Evolutionary conservation across 1,139 yeast genomes (phyloP), one percentile per base, ranked within the genome.

Genomic region (Meyerozyma sp.): DNA sequence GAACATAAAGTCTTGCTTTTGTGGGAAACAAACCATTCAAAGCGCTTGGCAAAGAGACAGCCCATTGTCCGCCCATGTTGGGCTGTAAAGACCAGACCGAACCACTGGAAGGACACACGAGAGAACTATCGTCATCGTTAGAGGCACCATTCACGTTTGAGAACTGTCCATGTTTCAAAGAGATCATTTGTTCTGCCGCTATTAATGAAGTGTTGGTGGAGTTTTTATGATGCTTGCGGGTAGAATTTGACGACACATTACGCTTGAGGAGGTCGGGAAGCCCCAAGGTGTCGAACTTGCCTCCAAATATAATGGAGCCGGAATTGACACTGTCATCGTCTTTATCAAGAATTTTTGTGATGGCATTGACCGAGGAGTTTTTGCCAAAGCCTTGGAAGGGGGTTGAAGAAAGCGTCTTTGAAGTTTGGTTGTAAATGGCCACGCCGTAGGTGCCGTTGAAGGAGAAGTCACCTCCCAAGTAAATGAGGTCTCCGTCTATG

Each of bases 351-450:
- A 79, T 59, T 45, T 75, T 73, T 1, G 79, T 52, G 32, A 93
- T 90, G n/a, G 94, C 71, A 49, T 82, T 81, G 18, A 93, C 75
- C 1, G 57, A 51, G 0, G 93, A 70, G 45, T 77, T 70, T 37
- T 71, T 57, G 8, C 83, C 83, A 59, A 93, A 90, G 0, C 98
- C 98, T 34, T 77, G 76, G 64, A 93, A 93, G 1, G 86, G 82
- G 1, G 88, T 70, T 8, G 77, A 62, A 2, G 58, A 46, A 36
- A 87, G 65, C 2, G 64, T 42, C 18, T 70, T 56, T 3, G 76
- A 55, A 0, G 73, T 53, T n/a, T 66, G 58, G 58, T 87, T 75
- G 71, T 88, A 91, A 8, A 81, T 64, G 9, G 88, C 83, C 0
- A 79, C 85, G 42, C 93, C 87, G 48, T 75, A 64, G 0, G 85